Conservation (phyloP, 1,284 basidiomycete genomes). For the Trichosporon inkin region DNA sequence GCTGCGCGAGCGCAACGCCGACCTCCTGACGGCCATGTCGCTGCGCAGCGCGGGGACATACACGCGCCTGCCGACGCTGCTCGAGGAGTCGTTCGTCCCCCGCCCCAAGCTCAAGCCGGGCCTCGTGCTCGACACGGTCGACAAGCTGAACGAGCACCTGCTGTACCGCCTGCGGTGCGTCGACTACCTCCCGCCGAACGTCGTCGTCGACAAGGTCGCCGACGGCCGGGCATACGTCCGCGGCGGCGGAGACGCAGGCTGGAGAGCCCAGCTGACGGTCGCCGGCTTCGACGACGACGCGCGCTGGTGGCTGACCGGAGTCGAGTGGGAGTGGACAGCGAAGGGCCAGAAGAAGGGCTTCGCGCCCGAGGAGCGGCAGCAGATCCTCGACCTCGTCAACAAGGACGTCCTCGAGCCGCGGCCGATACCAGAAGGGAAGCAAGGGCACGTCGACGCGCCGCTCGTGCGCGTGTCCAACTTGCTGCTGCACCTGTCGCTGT, state of each 20-base stretch:
- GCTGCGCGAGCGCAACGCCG: constrained; percentile 44
- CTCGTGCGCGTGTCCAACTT: constrained; percentile 43
- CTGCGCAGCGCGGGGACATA: constrained; percentile 36
- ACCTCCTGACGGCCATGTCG: constrained; percentile 41
- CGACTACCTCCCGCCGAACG: constrained; percentile 42
- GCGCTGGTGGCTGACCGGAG: constrained; percentile 45
- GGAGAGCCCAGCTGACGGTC: constrained; percentile 40
- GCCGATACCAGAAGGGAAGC: constrained; percentile 12
- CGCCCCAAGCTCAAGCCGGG: constrained; percentile 32
- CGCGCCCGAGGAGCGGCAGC: constrained; percentile 35
- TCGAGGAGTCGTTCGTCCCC: constrained; percentile 37
- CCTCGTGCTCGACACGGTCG: constrained; percentile 30
- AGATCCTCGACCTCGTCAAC: constrained; percentile 43
- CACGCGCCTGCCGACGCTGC: constrained; percentile 32
- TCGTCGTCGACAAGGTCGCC: constrained; percentile 33
- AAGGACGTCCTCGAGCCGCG: constrained; percentile 32
- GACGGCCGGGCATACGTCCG: constrained; percentile 39
- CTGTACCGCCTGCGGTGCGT: constrained; percentile 40
- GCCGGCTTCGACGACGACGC: constrained; percentile 38
- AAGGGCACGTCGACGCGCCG: constrained; percentile 35
- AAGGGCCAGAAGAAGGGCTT: constrained; percentile 24
- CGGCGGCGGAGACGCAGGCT: constrained; percentile 31
- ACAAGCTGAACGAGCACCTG: constrained; percentile 39
- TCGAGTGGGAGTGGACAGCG: constrained; percentile 42
- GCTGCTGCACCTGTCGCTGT: constrained; percentile 42